A percentile compares a stretch with the other conserved stretches of the same genome.
phyloP scores from a whole-genome alignment of 441 rosid genomes.

The Erodium moschatum region DNA sequence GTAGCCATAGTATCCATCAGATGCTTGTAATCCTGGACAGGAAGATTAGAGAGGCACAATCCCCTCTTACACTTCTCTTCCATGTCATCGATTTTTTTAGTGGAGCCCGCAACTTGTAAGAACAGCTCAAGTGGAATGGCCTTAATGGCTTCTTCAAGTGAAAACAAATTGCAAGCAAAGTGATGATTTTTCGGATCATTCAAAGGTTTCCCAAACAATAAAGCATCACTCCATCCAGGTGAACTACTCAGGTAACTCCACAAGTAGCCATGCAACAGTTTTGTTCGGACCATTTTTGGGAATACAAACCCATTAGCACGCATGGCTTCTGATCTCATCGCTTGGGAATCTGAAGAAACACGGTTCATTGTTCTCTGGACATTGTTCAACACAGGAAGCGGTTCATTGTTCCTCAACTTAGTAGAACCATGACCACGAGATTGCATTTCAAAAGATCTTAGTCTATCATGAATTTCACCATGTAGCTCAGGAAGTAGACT shows the following conservation, averaged over 20 bases:
- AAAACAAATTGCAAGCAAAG: conserved; percentile 45
- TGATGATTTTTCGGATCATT: conserved; percentile 28
- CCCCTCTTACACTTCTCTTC: conserved; percentile 68
- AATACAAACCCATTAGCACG: conserved; percentile 89
- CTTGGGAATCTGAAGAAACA: conserved; percentile 39
- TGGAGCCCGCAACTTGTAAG: conserved; percentile 74
- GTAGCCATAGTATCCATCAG: conserved; percentile 81
- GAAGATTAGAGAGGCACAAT: conserved; percentile 65
- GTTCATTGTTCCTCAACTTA: conserved; percentile 40
- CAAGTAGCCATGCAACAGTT: conserved; percentile 70
- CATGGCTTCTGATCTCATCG: conserved; percentile 55
- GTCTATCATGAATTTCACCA: conserved; percentile 58
- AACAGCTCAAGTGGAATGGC: conserved; percentile 81
- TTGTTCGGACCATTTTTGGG: conserved; percentile 92
- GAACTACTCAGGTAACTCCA: conserved; percentile 59
- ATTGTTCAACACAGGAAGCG: conserved; percentile 58
- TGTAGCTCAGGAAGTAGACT: conserved; percentile 48
- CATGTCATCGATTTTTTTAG: conserved; percentile 58
- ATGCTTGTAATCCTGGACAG: conserved; percentile 54
- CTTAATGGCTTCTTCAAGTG: conserved; percentile 67
- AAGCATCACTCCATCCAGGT: conserved; percentile 45
- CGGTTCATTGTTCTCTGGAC: conserved; percentile 53
- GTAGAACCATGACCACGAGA: conserved; percentile 52
- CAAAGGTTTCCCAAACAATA: conserved; percentile 30
- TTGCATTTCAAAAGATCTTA: conserved; percentile 76